Conservation (phyloP, 164 flowering plant genomes). For the Dillenia turbinata region DNA sequence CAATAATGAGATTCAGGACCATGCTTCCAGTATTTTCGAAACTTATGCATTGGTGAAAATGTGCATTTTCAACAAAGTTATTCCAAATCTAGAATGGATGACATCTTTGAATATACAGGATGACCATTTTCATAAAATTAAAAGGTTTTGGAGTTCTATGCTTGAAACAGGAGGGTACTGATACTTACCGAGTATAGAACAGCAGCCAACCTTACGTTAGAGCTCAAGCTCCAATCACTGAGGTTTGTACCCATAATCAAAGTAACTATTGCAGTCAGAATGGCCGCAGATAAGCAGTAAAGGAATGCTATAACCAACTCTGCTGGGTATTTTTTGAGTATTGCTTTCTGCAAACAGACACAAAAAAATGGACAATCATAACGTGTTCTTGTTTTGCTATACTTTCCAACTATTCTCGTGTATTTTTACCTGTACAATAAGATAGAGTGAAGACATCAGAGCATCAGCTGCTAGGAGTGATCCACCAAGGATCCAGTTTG, state of each 20-base stretch:
- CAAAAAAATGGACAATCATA: not conserved
- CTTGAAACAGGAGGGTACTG: not conserved
- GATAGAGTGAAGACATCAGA: constrained; percentile 28
- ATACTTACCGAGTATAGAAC: constrained; percentile 46
- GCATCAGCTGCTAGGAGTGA: constrained; percentile 30
- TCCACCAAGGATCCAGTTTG: constrained; percentile 54
- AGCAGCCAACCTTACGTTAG: constrained; percentile 30
- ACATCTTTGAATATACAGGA: too few relatives aligned
- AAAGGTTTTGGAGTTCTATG: not conserved
- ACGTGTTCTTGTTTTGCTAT: too few relatives aligned
- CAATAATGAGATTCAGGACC: too few relatives aligned
- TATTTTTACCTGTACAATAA: constrained; percentile 39
- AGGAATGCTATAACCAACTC: constrained; percentile 42
- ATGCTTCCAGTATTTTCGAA: too few relatives aligned
- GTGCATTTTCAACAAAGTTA: too few relatives aligned
- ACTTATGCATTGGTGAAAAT: too few relatives aligned
- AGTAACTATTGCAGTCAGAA: constrained; percentile 34
- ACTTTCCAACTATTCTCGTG: not conserved
- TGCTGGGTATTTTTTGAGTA: constrained; percentile 48
- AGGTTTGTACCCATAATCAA: constrained; percentile 39
- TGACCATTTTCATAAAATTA: too few relatives aligned
- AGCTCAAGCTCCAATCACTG: constrained; percentile 42
- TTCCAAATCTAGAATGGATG: too few relatives aligned
- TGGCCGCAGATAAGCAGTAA: constrained; percentile 47
- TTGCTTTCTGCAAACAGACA: constrained; percentile 12